These are phyloP conservation scores for Phytopythium kandeliae DNA, from an alignment of 352 stramenopile genomes.

Conservation along the genomic window DNA sequence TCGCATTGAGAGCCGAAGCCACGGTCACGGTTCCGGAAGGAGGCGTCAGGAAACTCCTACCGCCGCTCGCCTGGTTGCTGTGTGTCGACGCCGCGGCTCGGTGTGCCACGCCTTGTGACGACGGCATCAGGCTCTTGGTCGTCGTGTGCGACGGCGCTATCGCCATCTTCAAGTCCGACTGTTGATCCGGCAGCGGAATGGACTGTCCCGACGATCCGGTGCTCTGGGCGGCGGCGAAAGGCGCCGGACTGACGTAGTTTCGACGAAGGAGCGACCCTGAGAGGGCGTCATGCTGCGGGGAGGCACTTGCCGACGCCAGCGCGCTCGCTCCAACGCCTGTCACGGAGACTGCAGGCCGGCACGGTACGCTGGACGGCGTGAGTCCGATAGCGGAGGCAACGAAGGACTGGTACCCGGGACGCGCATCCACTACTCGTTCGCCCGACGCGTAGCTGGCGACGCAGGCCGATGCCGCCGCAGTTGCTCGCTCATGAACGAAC, in stretches of 20 bases:
- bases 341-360: slow-evolving; percentile 3
- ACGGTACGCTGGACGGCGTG: slow-evolving; percentile 39
- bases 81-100: slow-evolving; percentile 10
- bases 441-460: slow-evolving; percentile 1
- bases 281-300: slow-evolving; percentile 24
- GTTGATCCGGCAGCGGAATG: slow-evolving; percentile 30
- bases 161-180: slow-evolving; percentile 29
- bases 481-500: slow-evolving; percentile 62
- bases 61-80: slow-evolving; percentile 20
- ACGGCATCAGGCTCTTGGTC: slow-evolving; percentile 28
- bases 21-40: slow-evolving; percentile 40
- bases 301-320: neutral
- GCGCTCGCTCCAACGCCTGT: neutral
- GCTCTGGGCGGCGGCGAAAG: slow-evolving; percentile 11
- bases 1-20: slow-evolving; percentile 29
- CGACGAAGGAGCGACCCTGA: slow-evolving; percentile 43
- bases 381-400: slow-evolving; percentile 29
- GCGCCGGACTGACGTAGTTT: slow-evolving; percentile 13
- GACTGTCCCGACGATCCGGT: slow-evolving; percentile 8
- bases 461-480: slow-evolving; percentile 16
- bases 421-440: slow-evolving; percentile 17
- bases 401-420: slow-evolving; percentile 11
- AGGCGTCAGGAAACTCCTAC: neutral
- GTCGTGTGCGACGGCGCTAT: slow-evolving; percentile 45
- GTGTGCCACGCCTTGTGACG: slow-evolving; percentile 11